Evolutionary conservation across 371 early-diverging fungal genomes (phyloP).

Genomic region (Sporodiniella umbellata): DNA sequence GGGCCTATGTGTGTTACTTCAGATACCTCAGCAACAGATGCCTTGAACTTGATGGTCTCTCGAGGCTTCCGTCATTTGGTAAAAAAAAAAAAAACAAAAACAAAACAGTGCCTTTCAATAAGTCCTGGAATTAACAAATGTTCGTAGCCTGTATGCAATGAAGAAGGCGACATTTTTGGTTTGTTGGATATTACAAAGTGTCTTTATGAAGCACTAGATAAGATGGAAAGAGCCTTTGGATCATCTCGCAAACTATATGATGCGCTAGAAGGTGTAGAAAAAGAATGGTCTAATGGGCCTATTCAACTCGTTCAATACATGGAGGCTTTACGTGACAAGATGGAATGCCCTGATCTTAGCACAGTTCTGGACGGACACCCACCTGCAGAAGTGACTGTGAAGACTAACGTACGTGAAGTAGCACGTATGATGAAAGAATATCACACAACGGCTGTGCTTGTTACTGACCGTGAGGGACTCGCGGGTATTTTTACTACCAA

Average conservation of each 20-base stretch:
- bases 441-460: constrained; percentile 84
- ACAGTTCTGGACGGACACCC: constrained; percentile 62
- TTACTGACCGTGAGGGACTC: constrained; percentile 72
- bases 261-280: constrained; percentile 92
- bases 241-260: constrained; percentile 84
- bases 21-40: constrained; percentile 84
- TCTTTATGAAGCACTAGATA: constrained; percentile 91
- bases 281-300: constrained; percentile 65
- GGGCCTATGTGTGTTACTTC: constrained; percentile 85
- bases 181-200: constrained; percentile 94
- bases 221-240: constrained; percentile 91
- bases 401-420: constrained; percentile 84
- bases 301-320: constrained; percentile 40
- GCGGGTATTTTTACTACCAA: constrained; percentile 86
- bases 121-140: background rate
- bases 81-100: constrained; percentile 12
- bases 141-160: constrained; percentile 82
- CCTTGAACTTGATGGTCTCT: constrained; percentile 91
- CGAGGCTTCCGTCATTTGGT: constrained; percentile 93
- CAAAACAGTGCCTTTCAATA: background rate
- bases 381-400: constrained; percentile 65
- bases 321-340: constrained; percentile 64
- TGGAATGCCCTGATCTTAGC: constrained; percentile 81
- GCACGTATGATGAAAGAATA: constrained; percentile 80
- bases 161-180: constrained; percentile 91